Conservation (phyloP, 345 rosid genomes). For the Boechera stricta region DNA sequence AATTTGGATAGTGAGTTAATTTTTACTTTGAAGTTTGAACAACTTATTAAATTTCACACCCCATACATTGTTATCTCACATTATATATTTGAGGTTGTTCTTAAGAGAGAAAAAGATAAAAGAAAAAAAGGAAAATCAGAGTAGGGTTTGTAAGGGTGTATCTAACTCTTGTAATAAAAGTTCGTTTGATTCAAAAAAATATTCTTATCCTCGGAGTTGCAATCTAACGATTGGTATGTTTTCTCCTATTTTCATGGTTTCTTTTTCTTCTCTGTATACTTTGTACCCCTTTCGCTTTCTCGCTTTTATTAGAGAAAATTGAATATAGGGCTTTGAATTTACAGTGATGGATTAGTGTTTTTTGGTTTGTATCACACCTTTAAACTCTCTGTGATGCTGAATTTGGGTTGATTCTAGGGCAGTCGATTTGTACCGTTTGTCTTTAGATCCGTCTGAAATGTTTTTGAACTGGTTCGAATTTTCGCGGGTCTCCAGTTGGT, state of each 20-base stretch:
- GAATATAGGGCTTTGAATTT: slow-evolving; percentile 24
- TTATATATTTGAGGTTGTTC: slow-evolving; percentile 18
- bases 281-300: background rate
- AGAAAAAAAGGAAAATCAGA: slow-evolving; percentile 6
- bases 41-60: background rate
- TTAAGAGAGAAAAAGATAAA: slow-evolving; percentile 13
- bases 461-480: slow-evolving; percentile 11
- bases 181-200: slow-evolving; percentile 23
- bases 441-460: slow-evolving; percentile 34
- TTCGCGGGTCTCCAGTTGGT: slow-evolving; percentile 19
- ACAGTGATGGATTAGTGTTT: slow-evolving; percentile 16
- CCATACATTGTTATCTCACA: background rate
- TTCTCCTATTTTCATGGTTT: slow-evolving; percentile 22
- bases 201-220: slow-evolving; percentile 32
- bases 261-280: background rate
- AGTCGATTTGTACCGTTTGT: background rate
- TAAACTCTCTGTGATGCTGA: background rate
- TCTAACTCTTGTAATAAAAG: slow-evolving; percentile 26
- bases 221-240: slow-evolving; percentile 41
- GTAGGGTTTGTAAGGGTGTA: slow-evolving; percentile 34
- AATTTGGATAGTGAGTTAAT: background rate
- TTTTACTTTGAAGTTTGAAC: background rate
- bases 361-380: background rate
- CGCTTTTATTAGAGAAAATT: background rate
- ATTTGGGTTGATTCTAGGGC: background rate